Evolutionary conservation across 179 eudicot genomes (phyloP).

Genomic region (Corrigiola litoralis): DNA sequence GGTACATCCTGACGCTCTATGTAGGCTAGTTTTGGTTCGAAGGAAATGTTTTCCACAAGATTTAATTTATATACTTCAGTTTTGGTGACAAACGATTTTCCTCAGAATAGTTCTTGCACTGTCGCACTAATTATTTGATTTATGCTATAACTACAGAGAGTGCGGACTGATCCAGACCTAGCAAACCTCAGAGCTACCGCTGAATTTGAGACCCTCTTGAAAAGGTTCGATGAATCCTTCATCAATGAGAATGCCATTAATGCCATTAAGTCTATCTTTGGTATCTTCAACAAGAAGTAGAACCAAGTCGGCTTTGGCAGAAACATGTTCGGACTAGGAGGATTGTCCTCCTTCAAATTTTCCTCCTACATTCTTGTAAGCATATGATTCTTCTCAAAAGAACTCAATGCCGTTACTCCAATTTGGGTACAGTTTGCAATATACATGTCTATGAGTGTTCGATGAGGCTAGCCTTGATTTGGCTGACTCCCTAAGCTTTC

Average conservation of each 20-base stretch:
- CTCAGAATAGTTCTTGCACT: no score
- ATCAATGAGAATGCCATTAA: constrained; percentile 90
- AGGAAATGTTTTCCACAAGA: no score
- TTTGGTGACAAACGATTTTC: no score
- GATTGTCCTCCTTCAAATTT: neutral
- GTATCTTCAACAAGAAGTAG: constrained; percentile 69
- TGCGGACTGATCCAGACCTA: constrained; percentile 83
- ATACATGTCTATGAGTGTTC: no score
- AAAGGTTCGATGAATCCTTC: constrained; percentile 88
- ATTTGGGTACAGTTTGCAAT: no score
- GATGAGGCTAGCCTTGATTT: no score
- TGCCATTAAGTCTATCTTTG: constrained; percentile 88
- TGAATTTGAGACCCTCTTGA: constrained; percentile 70
- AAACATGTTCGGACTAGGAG: constrained; percentile 8
- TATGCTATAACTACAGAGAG: constrained; percentile 48
- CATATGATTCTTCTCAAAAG: neutral
- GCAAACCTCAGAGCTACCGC: constrained; percentile 63
- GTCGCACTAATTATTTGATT: neutral
- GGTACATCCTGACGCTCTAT: no score
- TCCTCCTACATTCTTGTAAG: neutral
- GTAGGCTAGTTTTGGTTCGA: no score
- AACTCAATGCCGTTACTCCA: neutral
- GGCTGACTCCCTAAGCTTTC: no score
- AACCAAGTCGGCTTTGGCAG: constrained; percentile 17
- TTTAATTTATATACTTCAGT: no score